Base-by-base conservation (phyloP, 208 protist genomes). In the Leishmania gerbilli region DNA sequence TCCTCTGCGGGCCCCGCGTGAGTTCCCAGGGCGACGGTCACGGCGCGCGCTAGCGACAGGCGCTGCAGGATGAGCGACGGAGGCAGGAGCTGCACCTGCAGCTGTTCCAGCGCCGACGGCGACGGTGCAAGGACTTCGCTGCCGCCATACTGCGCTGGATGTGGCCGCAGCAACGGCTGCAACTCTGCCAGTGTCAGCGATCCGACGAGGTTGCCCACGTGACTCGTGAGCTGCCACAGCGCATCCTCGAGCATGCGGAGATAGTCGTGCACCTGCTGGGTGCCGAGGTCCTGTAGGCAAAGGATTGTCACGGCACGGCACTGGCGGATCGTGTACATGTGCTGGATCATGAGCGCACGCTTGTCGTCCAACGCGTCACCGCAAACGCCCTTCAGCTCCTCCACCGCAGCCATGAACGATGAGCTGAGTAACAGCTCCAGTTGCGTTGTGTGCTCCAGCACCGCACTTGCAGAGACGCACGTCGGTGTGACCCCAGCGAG, bases 401-500 rank as follows among this genome's bases (percentile, higher is more conserved):
- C 74, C 56, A 65, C 56, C 53, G 49, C 71, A n/a, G 65, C 86
- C 87, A 49, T 85, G 78, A 84, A 91, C 56, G 90, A 87, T 34
- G 77, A 62, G 53, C 45, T 89, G n/a, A 98, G 89, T 27, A 91
- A 80, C 75, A 98, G 49, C 84, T 98, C 93, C 72, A 97, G 82
- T 88, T 98, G 91, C 31, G 91, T 90, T 1, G 89, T 88, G 17
- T 87, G 90, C 84, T 97, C 93, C n/a, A 98, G 82, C 31, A 96
- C 72, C 1, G 84, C 80, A 51, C 75, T 88, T 31, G 92, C 86
- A 37, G 92, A 95, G 71, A 95, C 86, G 11, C 91, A 94, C 2
- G 92, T 96, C 6, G 91, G 88, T 11, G 65, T 15, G 31, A 95
- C 72, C 3, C 95, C 93, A n/a, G 89, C 87, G 77, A 96, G 68